Conservation (phyloP, 2,329 filamentous ascomycete genomes). For the Aspergillaceae sp. region DNA sequence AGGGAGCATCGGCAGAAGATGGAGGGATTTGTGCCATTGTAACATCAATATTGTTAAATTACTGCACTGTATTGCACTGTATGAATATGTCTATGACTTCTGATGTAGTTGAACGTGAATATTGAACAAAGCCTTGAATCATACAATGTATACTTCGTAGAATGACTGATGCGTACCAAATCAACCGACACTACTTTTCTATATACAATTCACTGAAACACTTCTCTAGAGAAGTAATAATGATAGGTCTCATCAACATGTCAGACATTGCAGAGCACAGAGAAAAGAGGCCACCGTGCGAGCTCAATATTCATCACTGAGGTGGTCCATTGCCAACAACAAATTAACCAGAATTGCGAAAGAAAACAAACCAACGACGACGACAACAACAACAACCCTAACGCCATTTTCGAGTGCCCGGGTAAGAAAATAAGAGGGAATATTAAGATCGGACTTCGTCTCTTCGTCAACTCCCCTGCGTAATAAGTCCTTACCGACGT, state of each 20-base stretch:
- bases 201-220: not conserved
- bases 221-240: not conserved
- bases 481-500: conserved; percentile 26
- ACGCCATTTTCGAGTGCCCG: conserved; percentile 22
- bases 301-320: not conserved
- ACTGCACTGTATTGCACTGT: too few relatives aligned
- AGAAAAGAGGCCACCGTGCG: not conserved
- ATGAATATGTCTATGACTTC: not conserved
- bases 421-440: conserved; percentile 9
- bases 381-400: conserved; percentile 5
- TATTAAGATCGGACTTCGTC: conserved; percentile 24
- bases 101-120: not conserved
- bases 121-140: not conserved
- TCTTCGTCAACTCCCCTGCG: conserved; percentile 12
- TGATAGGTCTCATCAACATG: not conserved
- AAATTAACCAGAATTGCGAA: not conserved
- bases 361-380: not conserved
- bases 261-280: not conserved
- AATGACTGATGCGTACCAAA: not conserved
- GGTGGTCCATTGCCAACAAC: not conserved
- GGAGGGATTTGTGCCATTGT: conserved; percentile 26
- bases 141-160: not conserved
- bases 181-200: not conserved
- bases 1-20: conserved; percentile 16
- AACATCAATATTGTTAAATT: not conserved